Evolutionary conservation across 1,139 yeast species (phyloP), one percentile per base, ranked within the genome.

Genomic region (Yamadazyma buinensis): DNA sequence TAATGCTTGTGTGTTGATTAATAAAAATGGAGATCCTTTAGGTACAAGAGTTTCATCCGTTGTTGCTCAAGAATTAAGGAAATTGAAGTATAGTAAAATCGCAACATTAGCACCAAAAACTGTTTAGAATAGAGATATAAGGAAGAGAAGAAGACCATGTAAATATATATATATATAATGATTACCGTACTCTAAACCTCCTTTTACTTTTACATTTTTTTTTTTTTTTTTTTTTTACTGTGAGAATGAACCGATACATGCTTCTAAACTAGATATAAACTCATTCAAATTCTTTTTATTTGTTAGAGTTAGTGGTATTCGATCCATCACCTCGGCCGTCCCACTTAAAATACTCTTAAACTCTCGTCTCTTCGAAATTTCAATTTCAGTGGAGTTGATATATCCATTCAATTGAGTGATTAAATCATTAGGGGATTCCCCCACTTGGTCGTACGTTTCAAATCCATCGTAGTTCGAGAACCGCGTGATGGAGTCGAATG

Each of bases 11-110:
- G 97, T 94, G 24, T 73, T 92, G 54, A 77, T 92, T 43, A 90
- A 92, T 64, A 88, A 88, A 62, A 82, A 81, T 46, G 87, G 88
- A 19, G 98, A 94, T 54, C 97, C 97, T 7, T 72, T 92, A 36
- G 99, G 98, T 10, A 84, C 97, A 24, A 83, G 98, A 73, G 87
- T 92, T 24, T 76, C 86, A 36, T 82, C 92, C 26, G 95, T 86
- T 34, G 97, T 92, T 22, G 95, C 97, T 27, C 84, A 86, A 59
- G 97, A 92, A 60, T 75, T 92, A 45, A 80, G 82, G 64, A 87
- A 84, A 43, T 80, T 80, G 63, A 84, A 87, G 42, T 88, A 75
- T 61, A 84, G 80, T 64, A 92, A 92, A 67, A 81, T 92, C 39
- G 87, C 88, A 30, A 75, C 97, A 10, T 75, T 92, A 57, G 97